Percentiles rank a stretch among this genome's conserved stretches.
These are phyloP conservation scores for Candida namnaoensis DNA, from an alignment of 805 yeast species.

Conservation along the genomic window DNA sequence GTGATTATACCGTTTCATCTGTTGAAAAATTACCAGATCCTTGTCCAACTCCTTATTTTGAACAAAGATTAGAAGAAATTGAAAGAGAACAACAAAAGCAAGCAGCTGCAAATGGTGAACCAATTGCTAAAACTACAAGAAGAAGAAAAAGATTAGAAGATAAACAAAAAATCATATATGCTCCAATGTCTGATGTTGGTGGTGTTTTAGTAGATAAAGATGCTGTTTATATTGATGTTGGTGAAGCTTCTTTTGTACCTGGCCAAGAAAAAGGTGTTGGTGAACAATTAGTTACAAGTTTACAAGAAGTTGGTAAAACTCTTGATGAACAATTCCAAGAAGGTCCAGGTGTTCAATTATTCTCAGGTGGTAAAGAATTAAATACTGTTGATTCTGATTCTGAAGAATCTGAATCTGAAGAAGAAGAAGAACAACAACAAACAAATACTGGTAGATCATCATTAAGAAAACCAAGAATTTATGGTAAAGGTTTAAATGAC, in stretches of 20 bases:
- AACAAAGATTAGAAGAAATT: slow-evolving; percentile 73
- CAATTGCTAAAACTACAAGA: slow-evolving; percentile 52
- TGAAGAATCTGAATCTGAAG: slow-evolving; percentile 22
- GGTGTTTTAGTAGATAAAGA: slow-evolving; percentile 96
- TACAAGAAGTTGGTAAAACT: slow-evolving; percentile 62
- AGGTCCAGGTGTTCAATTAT: slow-evolving; percentile 69
- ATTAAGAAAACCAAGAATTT: slow-evolving; percentile 53
- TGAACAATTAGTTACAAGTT: slow-evolving; percentile 72
- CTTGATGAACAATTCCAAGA: slow-evolving; percentile 48
- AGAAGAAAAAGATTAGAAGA: slow-evolving; percentile 91
- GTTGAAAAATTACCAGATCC: slow-evolving; percentile 96
- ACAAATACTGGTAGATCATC: slow-evolving; percentile 53
- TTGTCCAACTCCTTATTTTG: slow-evolving; percentile 93
- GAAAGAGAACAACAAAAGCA: slow-evolving; percentile 66
- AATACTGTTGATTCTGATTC: slow-evolving; percentile 32
- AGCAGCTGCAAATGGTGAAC: slow-evolving; percentile 54
- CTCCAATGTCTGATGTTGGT: slow-evolving; percentile 99
- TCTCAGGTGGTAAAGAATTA: slow-evolving; percentile 50
- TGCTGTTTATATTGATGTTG: slow-evolving; percentile 82
- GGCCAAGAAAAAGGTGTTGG: slow-evolving; percentile 77
- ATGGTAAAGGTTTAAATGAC: slow-evolving; percentile 42
- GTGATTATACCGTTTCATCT: slow-evolving; percentile 69
- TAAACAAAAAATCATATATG: slow-evolving; percentile 87
- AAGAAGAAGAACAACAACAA: slow-evolving; percentile 16
- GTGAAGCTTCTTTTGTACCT: slow-evolving; percentile 44